Evolutionary conservation across 2,329 filamentous ascomycete genomes (phyloP).

Genomic region (Chrysoporthe puriensis): DNA sequence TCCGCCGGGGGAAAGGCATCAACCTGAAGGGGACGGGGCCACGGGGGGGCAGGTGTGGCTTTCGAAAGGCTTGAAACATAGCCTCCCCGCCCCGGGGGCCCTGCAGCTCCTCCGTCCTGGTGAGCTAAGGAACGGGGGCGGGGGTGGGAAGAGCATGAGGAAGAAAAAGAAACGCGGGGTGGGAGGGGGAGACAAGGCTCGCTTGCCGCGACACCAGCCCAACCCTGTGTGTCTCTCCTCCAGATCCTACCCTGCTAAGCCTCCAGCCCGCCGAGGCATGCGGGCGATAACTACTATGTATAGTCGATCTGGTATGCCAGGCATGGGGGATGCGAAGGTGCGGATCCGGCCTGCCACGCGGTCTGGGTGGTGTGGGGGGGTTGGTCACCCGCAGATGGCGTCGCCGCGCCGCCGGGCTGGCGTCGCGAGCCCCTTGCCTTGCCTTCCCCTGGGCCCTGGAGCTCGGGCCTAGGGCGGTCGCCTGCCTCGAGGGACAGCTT

Average conservation of each 20-base stretch:
- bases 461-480: not conserved
- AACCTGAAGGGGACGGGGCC: not conserved
- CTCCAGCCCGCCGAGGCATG: not conserved
- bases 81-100: not conserved
- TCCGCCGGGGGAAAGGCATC: slow-evolving; percentile 23
- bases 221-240: not conserved
- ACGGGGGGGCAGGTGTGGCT: not conserved
- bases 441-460: no score
- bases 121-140: not conserved
- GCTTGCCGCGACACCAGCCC: not conserved
- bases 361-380: not conserved
- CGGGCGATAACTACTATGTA: not conserved
- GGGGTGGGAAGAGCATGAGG: not conserved
- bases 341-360: slow-evolving; percentile 11
- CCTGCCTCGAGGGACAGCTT: not conserved
- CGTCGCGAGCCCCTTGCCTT: no score
- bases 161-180: not conserved
- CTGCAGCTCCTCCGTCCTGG: not conserved
- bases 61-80: not conserved
- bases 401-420: no score
- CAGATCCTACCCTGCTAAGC: slow-evolving; percentile 19
- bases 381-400: no score
- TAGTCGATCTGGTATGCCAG: not conserved
- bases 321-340: slow-evolving; percentile 16
- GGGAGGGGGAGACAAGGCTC: not conserved